Evolutionary conservation across 2,329 filamentous ascomycete genomes (phyloP).

Genomic region (Davidsoniella virescens): DNA sequence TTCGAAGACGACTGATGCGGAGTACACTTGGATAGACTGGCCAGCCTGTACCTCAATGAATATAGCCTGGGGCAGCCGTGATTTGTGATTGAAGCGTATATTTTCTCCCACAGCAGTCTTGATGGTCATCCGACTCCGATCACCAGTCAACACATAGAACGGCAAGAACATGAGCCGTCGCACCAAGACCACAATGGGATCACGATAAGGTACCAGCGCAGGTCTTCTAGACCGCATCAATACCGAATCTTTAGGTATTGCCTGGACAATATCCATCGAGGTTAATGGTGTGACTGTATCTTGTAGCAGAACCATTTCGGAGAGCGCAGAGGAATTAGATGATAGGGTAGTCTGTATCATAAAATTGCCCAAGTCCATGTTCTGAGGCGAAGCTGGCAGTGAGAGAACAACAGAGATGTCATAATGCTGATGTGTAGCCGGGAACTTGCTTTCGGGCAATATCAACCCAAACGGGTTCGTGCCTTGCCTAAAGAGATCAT

Average conservation of each 20-base stretch:
- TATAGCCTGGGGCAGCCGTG: conserved; percentile 29
- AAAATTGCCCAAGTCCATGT: conserved; percentile 73
- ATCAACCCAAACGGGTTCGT: conserved; percentile 37
- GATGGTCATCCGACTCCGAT: conserved; percentile 6
- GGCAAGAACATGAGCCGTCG: conserved; percentile 47
- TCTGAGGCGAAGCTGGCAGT: conserved; percentile 62
- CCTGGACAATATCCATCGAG: neutral
- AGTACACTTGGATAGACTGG: conserved; percentile 61
- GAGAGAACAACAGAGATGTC: conserved; percentile 62
- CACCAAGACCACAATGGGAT: conserved; percentile 47
- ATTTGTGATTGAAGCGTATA: conserved; percentile 39
- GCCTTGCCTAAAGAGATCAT: conserved; percentile 23
- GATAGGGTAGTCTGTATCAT: conserved; percentile 57
- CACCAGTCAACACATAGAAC: conserved; percentile 42
- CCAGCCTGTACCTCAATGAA: conserved; percentile 53
- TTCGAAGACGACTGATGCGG: conserved; percentile 48
- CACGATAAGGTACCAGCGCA: conserved; percentile 64
- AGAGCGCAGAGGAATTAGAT: neutral
- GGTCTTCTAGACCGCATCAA: conserved; percentile 54
- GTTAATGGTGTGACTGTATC: neutral
- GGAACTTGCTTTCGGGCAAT: conserved; percentile 29
- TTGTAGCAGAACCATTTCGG: neutral
- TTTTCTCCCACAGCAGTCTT: conserved; percentile 55
- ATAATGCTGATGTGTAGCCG: conserved; percentile 64
- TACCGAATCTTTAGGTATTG: conserved; percentile 17